Base-by-base conservation (phyloP, 1,139 yeast species). In the Magnusiomyces suaveolens region DNA sequence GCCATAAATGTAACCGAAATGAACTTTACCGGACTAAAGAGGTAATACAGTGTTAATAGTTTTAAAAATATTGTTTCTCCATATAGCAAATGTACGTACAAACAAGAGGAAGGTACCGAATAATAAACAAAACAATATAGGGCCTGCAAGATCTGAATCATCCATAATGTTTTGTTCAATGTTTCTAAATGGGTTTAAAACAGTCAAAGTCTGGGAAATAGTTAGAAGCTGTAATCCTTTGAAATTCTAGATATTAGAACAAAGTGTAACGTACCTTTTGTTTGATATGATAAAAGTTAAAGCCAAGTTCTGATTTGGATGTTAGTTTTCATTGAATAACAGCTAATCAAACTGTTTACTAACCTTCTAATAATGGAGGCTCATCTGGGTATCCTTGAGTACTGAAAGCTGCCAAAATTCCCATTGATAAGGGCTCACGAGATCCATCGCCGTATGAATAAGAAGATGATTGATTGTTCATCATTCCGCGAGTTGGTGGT, bases 1-100 rank as follows among this genome's bases (percentile, higher is more conserved):
- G 29, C 98, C 98, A 66, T 92, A 92, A 54, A 92, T 87, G 69
- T 94, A 94, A 2, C 98, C 97, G 68, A 92, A 92, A 68, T 92
- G 97, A 21, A 90, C 88, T 67, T 90, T 92, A 16, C 99, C 98
- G 1, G 95, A 80, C 56, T 46, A 43, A 20, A 16, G 25, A 23
- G 29, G 20, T 6, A 39, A 26, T 25, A 46, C 36, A 3, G 41
- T 29, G 36, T 12, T 29, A 8, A 8, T 29, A 8, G 6, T 29
- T 29, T 29, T 29, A n/a, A n/a, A n/a, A n/a, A n/a, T n/a, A n/a
- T n/a, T n/a, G n/a, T n/a, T n/a, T n/a, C n/a, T n/a, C n/a, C n/a
- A n/a, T n/a, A n/a, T n/a, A n/a, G n/a, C n/a, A n/a, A n/a, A n/a
- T 38, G 43, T 38, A 38, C 49, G n/a, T 46, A 46, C 49, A 12